Evolutionary conservation across 2,329 filamentous ascomycete species (phyloP).

Genomic region (Colletotrichum sansevieriae): DNA sequence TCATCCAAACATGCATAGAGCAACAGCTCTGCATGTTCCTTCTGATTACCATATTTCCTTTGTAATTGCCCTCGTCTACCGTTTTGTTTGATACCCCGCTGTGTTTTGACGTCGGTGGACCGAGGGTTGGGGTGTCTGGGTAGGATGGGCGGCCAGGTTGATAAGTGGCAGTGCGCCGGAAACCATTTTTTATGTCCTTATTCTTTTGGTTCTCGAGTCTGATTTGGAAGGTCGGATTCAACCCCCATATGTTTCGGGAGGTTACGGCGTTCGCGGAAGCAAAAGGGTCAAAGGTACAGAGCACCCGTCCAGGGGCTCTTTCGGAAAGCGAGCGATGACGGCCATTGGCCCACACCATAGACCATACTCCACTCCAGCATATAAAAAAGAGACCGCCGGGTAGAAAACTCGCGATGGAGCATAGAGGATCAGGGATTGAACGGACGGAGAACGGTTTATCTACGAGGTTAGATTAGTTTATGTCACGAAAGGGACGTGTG

Average conservation of each 20-base stretch:
- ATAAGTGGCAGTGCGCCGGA: conserved; percentile 31
- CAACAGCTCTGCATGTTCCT: conserved; percentile 29
- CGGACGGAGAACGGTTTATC: conserved; percentile 20
- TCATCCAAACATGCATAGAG: conserved; percentile 31
- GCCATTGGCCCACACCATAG: conserved; percentile 38
- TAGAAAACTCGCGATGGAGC: conserved; percentile 34
- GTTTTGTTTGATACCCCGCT: conserved; percentile 49
- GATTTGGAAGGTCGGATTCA: conserved; percentile 18
- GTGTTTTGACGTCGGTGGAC: conserved; percentile 39
- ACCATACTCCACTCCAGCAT: conserved; percentile 43
- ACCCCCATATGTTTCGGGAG: conserved; percentile 14
- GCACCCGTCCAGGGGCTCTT: conserved; percentile 22
- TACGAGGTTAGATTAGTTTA: conserved; percentile 33
- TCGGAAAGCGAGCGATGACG: conserved; percentile 40
- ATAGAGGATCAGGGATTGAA: conserved; percentile 41
- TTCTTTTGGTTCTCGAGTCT: conserved; percentile 14
- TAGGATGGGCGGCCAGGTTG: conserved; percentile 39
- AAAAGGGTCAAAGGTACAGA: conserved; percentile 37
- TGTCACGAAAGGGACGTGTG: conserved; percentile 35
- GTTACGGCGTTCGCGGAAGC: conserved; percentile 36
- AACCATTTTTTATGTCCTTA: conserved; percentile 11
- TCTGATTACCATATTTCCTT: conserved; percentile 41
- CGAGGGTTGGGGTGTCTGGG: conserved; percentile 36
- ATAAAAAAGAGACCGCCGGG: conserved; percentile 40
- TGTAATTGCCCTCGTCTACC: conserved; percentile 45